Percentiles rank a stretch among this genome's conserved stretches.
These are phyloP conservation scores for Tolypocladium cylindrosporum DNA, from an alignment of 2,329 filamentous ascomycete species.

Conservation along the genomic window DNA sequence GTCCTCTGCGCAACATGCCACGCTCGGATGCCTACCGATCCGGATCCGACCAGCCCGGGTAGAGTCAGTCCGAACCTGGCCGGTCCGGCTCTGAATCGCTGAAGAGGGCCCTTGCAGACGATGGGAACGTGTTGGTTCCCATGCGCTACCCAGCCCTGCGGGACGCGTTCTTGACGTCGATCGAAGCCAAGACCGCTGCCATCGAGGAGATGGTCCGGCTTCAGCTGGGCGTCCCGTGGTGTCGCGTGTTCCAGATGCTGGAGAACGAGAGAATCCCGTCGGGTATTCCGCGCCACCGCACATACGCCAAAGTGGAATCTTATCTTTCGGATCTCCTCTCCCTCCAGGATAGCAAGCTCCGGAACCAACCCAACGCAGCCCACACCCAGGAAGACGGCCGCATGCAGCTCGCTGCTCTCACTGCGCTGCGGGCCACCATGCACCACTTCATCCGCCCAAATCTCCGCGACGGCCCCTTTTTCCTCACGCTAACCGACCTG, in stretches of 20 bases:
- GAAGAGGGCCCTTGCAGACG: too few species aligned
- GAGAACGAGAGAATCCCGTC: slow-evolving; percentile 23
- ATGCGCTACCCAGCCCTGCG: too few species aligned
- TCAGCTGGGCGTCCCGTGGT: too few species aligned
- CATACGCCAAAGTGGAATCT: slow-evolving; percentile 19
- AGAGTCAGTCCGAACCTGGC: too few species aligned
- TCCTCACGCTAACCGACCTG: slow-evolving; percentile 22
- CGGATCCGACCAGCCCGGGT: too few species aligned
- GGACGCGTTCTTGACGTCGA: too few species aligned
- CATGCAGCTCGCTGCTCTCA: slow-evolving; percentile 16
- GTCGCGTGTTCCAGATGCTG: slow-evolving; percentile 13
- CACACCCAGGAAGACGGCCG: slow-evolving; percentile 13
- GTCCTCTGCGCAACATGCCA: too few species aligned
- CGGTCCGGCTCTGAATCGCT: too few species aligned
- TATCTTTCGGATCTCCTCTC: slow-evolving; percentile 19
- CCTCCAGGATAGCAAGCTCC: slow-evolving; percentile 23
- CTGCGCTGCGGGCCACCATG: slow-evolving; percentile 14
- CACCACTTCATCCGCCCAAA: slow-evolving; percentile 11
- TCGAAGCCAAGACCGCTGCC: too few species aligned
- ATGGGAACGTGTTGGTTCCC: too few species aligned
- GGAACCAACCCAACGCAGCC: slow-evolving; percentile 21
- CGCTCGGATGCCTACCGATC: too few species aligned
- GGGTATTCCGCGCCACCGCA: slow-evolving; percentile 18
- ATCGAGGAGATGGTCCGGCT: too few species aligned
- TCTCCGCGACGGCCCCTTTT: slow-evolving; percentile 19